Evolutionary conservation across 1,284 basidiomycete species (phyloP).

Genomic region (Xerocomus cyaneibrunnescens): DNA sequence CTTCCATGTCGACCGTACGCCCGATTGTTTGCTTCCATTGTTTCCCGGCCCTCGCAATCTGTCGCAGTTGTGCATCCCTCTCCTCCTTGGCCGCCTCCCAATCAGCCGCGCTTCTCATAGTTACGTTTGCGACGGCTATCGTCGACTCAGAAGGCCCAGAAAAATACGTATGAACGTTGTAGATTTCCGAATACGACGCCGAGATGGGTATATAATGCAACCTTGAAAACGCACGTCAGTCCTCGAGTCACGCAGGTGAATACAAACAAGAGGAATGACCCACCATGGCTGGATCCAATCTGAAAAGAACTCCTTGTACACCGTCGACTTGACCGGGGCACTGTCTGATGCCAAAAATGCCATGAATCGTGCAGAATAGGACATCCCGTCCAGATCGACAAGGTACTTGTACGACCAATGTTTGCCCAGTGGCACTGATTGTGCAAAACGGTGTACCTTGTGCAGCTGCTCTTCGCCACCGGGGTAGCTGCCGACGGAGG

Average conservation of each 20-base stretch:
- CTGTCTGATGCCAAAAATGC: conserved; percentile 86
- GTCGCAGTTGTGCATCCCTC: conserved; percentile 71
- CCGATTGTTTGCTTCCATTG: conserved; percentile 87
- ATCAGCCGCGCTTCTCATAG: conserved; percentile 19
- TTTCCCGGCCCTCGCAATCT: conserved; percentile 86
- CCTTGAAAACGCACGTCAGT: conserved; percentile 46
- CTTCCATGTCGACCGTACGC: conserved; percentile 86
- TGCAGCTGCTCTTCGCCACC: conserved; percentile 77
- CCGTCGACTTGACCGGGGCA: conserved; percentile 84
- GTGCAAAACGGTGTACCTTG: conserved; percentile 70
- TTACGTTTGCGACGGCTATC: conserved; percentile 50
- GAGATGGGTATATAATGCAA: conserved; percentile 92
- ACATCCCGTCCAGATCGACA: conserved; percentile 90
- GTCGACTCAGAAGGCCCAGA: conserved; percentile 72
- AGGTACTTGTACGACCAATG: conserved; percentile 94
- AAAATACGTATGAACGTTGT: conserved; percentile 90
- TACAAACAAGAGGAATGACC: conserved; percentile 24
- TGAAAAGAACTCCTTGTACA: conserved; percentile 88
- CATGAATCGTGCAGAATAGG: conserved; percentile 90
- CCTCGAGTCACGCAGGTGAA: neutral
- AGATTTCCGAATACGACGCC: conserved; percentile 82
- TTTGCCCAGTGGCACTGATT: conserved; percentile 76
- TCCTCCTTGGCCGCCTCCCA: conserved; percentile 47
- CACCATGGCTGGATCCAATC: conserved; percentile 85
- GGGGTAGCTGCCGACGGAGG: conserved; percentile 73